Conservation (phyloP, 2,329 filamentous ascomycete species). For the Colletotrichum liriopes region DNA sequence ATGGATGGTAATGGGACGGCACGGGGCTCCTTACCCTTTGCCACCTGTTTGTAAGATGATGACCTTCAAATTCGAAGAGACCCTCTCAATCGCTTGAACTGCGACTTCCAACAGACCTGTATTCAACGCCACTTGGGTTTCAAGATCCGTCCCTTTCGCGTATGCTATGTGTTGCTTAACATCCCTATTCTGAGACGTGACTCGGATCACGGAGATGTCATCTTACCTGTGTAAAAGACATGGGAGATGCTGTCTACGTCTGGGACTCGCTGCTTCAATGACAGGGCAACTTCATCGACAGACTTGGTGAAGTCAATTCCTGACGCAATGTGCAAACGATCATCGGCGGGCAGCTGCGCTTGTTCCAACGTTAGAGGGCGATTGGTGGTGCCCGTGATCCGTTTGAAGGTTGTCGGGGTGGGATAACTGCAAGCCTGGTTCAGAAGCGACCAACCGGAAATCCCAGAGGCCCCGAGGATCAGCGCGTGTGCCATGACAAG, state of each 20-base stretch:
- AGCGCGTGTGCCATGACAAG: conserved; percentile 42
- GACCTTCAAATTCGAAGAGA: conserved; percentile 24
- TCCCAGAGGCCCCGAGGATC: conserved; percentile 44
- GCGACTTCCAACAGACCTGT: not conserved
- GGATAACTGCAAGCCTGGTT: conserved; percentile 42
- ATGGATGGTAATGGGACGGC: not conserved
- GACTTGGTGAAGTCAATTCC: conserved; percentile 40
- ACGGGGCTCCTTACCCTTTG: conserved; percentile 15
- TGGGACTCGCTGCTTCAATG: conserved; percentile 31
- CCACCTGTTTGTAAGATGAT: conserved; percentile 44
- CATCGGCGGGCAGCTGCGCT: conserved; percentile 26
- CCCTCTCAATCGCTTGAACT: conserved; percentile 10
- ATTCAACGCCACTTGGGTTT: conserved; percentile 4
- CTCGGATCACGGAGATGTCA: not conserved
- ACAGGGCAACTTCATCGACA: conserved; percentile 25
- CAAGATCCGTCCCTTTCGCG: conserved; percentile 23
- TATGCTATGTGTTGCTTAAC: conserved; percentile 27
- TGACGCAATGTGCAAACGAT: conserved; percentile 33
- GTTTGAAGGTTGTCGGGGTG: conserved; percentile 33
- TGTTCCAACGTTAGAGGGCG: conserved; percentile 34
- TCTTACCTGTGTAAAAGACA: conserved; percentile 42
- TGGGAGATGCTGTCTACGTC: conserved; percentile 41
- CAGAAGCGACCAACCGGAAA: conserved; percentile 45
- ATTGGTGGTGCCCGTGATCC: conserved; percentile 44
- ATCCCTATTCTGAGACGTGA: not conserved